These are phyloP conservation scores for Crithidia bombi DNA, from an alignment of 208 protist species.

Conservation along the genomic window DNA sequence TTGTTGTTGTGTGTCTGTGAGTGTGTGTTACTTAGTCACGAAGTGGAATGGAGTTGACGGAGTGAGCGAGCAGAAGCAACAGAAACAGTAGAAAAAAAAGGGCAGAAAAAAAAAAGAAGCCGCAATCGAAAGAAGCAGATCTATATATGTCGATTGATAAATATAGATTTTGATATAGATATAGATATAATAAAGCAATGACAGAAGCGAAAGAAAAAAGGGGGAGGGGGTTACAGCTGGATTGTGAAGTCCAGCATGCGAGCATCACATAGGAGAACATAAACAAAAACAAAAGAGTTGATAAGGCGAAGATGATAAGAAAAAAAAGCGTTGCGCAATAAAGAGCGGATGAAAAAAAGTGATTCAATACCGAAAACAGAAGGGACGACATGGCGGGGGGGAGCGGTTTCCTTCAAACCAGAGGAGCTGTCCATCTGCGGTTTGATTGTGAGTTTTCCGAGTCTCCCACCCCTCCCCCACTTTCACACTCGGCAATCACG, in stretches of 20 bases:
- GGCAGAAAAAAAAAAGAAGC: background rate
- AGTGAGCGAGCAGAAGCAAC: background rate
- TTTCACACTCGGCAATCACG: no score
- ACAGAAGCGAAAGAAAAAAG: background rate
- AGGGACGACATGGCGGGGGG: no score
- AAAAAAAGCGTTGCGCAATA: no score
- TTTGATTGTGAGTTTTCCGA: no score
- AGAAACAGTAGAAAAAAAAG: constrained; percentile 11
- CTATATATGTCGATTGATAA: no score
- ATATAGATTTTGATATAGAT: background rate
- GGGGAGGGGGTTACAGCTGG: background rate
- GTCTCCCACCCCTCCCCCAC: no score
- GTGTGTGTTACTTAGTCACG: background rate
- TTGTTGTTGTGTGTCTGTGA: constrained; percentile 10
- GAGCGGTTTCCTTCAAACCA: no score
- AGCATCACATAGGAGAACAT: background rate
- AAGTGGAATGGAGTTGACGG: background rate
- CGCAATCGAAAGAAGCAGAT: background rate
- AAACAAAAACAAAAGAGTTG: background rate
- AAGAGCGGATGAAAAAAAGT: no score
- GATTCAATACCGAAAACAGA: no score
- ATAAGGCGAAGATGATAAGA: no score
- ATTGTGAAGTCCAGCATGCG: background rate
- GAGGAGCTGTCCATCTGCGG: no score
- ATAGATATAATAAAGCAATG: background rate